Conservation (phyloP, 1,284 basidiomycete species). For the Malassezia furfur region DNA sequence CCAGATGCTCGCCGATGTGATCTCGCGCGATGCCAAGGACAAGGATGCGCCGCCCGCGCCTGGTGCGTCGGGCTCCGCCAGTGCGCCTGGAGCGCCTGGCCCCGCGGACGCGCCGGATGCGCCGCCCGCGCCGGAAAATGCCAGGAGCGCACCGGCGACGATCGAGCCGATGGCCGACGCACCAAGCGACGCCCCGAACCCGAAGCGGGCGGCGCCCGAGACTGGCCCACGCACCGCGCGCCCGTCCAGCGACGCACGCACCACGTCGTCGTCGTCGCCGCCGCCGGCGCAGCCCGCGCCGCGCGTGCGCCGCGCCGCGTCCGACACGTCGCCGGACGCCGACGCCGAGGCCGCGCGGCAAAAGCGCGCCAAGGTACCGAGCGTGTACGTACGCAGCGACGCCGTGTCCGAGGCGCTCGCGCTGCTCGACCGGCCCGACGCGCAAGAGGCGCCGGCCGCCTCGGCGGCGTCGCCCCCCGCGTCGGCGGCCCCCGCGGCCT, state of each 20-base stretch:
- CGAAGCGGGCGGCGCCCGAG: neutral
- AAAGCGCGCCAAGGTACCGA: neutral
- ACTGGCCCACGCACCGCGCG: neutral
- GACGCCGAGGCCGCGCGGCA: neutral
- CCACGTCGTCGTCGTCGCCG: neutral
- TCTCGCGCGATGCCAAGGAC: slow-evolving; percentile 18
- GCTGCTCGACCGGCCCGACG: slow-evolving; percentile 3
- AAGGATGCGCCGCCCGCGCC: neutral
- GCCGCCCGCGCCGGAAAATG: neutral
- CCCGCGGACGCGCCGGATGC: neutral
- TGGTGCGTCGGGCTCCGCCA: neutral
- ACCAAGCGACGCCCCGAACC: neutral
- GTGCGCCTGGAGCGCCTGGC: too few species aligned
- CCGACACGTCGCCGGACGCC: neutral
- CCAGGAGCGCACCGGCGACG: neutral
- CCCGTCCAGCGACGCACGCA: neutral
- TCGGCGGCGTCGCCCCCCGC: too few species aligned
- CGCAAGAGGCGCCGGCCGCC: neutral
- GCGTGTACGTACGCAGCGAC: slow-evolving; percentile 6
- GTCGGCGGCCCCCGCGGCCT: too few species aligned
- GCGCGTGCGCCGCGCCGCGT: neutral
- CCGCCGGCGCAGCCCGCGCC: neutral
- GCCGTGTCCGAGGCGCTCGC: slow-evolving; percentile 13
- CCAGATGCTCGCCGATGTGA: slow-evolving; percentile 43
- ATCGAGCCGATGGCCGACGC: neutral